Percentiles rank a stretch among this genome's conserved stretches.
phyloP scores from a whole-genome alignment of 768 basidiomycete genomes.

The Boletellus sp. region DNA sequence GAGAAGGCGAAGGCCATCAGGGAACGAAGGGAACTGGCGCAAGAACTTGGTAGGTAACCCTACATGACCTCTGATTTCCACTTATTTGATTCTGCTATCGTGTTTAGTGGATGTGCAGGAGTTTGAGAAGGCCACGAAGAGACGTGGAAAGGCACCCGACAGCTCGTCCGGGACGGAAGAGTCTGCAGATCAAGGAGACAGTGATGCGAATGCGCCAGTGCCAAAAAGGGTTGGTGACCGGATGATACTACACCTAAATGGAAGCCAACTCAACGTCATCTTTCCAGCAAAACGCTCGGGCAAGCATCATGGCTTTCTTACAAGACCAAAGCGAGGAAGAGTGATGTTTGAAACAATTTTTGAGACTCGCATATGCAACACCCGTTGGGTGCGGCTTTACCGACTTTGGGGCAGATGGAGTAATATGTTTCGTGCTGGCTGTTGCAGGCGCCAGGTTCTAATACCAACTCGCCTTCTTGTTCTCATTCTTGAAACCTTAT shows the following conservation, averaged over 20 bases:
- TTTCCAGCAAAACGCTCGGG: conserved; percentile 42
- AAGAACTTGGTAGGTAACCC: conserved; percentile 64
- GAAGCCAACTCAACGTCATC: not conserved
- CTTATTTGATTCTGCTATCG: not conserved
- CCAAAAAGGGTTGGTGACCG: conserved; percentile 41
- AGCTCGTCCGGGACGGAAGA: conserved; percentile 17
- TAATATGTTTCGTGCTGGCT: not conserved
- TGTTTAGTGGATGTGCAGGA: conserved; percentile 67
- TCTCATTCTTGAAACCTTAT: not conserved
- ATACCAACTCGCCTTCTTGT: not conserved
- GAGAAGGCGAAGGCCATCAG: conserved; percentile 80
- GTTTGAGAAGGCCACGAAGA: conserved; percentile 53
- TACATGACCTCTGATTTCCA: not conserved
- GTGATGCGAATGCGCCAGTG: conserved; percentile 31
- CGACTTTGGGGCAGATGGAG: not conserved
- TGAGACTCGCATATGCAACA: too few species aligned
- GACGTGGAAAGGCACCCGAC: conserved; percentile 21
- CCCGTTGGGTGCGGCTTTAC: too few species aligned
- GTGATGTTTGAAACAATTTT: conserved; percentile 1
- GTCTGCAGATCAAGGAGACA: conserved; percentile 32
- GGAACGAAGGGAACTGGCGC: conserved; percentile 66
- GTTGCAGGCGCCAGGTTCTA: not conserved
- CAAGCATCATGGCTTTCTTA: conserved; percentile 70
- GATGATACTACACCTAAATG: not conserved
- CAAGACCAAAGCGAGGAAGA: conserved; percentile 66